Base-by-base conservation (phyloP, 176 grass and related monocot genomes). In the Echinochloa phyllopogon region DNA sequence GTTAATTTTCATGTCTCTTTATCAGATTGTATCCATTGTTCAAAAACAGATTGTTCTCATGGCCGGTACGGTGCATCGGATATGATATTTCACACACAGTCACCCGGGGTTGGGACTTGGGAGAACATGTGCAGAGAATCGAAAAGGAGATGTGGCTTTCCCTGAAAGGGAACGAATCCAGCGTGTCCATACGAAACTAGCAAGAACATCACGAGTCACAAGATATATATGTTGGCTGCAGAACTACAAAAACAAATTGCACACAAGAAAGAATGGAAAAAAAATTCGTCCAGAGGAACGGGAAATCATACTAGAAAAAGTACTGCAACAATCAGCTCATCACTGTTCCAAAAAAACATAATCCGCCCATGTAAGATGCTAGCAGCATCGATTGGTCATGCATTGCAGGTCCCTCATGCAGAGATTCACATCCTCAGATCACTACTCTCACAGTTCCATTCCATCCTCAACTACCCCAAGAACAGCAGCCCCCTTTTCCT, bases 371-470 rank as follows among this genome's bases (percentile, higher is more conserved):
- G 48, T 12, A 50, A 23, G 45, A 50, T 74, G 57, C 42, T 64
- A 14, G 16, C 57, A 38, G 25, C 83, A 59, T 27, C 36, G 36
- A 67, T 48, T 55, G 20, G 20, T 70, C 67, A 74, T 37, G 27
- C 43, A 27, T 27, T 9, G 45, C 44, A 73, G 29, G 27, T 74
- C 8, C 8, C 11, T 60, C n/a, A 3, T 79, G 76, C 38, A 75
- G 4, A 55, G 63, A 48, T 52, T 70, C 43, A 41, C 33, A 77
- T 13, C 64, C 53, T 63, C n/a, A 42, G 4, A 39, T 82, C 72
- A 83, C 41, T 81, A 83, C 41, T 81, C 86, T 77, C 49, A 25
- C 29, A 39, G 57, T 38, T 43, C 9, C 14, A 56, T 38, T 43
- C 9, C 14, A 56, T 47, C 20, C 47, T 65, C 20, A 79, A 25